phyloP scores from a whole-genome alignment of 305 asterid species.

The Plantago coronopus region DNA sequence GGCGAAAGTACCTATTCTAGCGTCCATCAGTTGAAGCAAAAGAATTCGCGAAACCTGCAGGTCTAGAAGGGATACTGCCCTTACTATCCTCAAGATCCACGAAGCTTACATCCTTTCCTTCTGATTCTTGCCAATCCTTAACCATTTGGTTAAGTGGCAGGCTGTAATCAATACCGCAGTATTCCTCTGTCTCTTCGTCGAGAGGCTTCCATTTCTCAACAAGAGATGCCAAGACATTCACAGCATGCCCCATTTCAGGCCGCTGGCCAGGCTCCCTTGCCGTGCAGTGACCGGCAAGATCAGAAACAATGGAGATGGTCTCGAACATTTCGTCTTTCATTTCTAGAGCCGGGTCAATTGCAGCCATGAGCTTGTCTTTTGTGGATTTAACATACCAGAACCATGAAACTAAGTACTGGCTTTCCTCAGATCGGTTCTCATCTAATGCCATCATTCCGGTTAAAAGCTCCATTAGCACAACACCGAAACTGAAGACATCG shows the following conservation, averaged over 20 bases:
- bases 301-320: conserved; percentile 62
- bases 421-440: conserved; percentile 72
- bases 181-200: conserved; percentile 61
- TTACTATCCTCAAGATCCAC: conserved; percentile 74
- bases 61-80: conserved; percentile 77
- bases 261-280: conserved; percentile 76
- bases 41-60: conserved; percentile 85
- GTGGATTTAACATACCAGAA: conserved; percentile 68
- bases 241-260: conserved; percentile 85
- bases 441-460: conserved; percentile 85
- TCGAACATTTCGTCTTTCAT: conserved; percentile 43
- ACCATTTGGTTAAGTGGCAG: conserved; percentile 92
- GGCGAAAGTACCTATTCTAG: conserved; percentile 19
- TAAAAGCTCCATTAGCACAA: conserved; percentile 79
- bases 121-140: conserved; percentile 82
- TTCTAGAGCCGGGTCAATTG: conserved; percentile 56
- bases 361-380: conserved; percentile 56
- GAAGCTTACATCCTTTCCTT: conserved; percentile 52
- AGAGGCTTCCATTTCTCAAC: conserved; percentile 83
- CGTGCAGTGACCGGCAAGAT: conserved; percentile 91
- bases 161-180: conserved; percentile 78
- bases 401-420: conserved; percentile 78
- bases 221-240: conserved; percentile 63
- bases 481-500: conserved; percentile 88
- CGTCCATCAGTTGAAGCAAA: conserved; percentile 82